Evolutionary conservation across 2,329 filamentous ascomycete species (phyloP).

Genomic region (Dothiorella sarmentorum): DNA sequence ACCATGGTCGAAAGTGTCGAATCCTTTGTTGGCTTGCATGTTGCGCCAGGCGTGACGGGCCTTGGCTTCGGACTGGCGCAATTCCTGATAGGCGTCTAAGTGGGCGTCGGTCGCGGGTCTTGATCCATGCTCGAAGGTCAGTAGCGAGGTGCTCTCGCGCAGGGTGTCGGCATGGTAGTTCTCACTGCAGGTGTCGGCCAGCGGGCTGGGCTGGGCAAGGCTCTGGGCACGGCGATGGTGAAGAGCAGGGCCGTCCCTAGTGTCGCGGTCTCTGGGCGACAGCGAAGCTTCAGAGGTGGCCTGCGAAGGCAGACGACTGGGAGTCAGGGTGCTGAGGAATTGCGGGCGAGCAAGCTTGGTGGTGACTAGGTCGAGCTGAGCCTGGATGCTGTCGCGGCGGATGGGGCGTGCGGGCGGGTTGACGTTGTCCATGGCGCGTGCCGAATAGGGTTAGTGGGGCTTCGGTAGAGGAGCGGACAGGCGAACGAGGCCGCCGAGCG

Average conservation of each 20-base stretch:
- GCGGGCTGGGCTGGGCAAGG: background rate
- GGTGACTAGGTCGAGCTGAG: slow-evolving; percentile 16
- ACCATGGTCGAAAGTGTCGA: slow-evolving; percentile 65
- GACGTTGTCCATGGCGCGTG: slow-evolving; percentile 12
- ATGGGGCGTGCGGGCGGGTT: background rate
- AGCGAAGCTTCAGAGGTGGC: slow-evolving; percentile 36
- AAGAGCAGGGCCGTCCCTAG: background rate
- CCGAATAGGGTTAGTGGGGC: background rate
- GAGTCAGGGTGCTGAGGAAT: slow-evolving; percentile 35
- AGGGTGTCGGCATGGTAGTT: slow-evolving; percentile 1
- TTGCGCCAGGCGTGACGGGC: slow-evolving; percentile 31
- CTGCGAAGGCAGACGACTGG: slow-evolving; percentile 36
- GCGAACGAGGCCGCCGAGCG: background rate
- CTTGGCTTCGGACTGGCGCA: slow-evolving; percentile 15
- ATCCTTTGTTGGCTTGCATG: slow-evolving; percentile 38
- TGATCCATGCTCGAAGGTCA: slow-evolving; percentile 16
- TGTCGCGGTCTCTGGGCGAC: slow-evolving; percentile 21
- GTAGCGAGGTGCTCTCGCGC: slow-evolving; percentile 10
- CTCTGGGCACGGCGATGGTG: slow-evolving; percentile 7
- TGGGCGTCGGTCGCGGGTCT: slow-evolving; percentile 1
- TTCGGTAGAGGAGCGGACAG: background rate
- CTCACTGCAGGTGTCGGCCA: slow-evolving; percentile 3
- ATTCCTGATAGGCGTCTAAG: slow-evolving; percentile 7
- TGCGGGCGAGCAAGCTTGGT: slow-evolving; percentile 29
- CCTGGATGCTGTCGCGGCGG: slow-evolving; percentile 16